A percentile compares a stretch with the other conserved stretches of the same genome.
Evolutionary conservation across 371 early-diverging fungal genomes (phyloP).

Genomic region (Syncephalis fuscata): DNA sequence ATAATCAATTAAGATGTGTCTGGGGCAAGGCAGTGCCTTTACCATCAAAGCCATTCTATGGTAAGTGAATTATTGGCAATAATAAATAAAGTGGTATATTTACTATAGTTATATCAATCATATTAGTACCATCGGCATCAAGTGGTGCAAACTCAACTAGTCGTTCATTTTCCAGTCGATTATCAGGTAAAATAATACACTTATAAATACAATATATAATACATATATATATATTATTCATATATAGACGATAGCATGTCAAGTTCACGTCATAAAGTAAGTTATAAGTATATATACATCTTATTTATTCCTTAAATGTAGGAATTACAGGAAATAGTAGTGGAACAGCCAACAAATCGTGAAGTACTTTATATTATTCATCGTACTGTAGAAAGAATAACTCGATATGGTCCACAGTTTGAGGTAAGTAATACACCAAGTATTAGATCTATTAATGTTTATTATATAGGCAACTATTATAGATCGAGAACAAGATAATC

Average conservation of each 20-base stretch:
- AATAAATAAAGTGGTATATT: background rate
- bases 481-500: constrained; percentile 43
- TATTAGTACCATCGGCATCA: constrained; percentile 10
- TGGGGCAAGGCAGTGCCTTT: constrained; percentile 84
- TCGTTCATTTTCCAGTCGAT: no score
- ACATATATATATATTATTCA: no score
- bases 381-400: constrained; percentile 65
- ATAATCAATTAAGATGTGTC: constrained; percentile 46
- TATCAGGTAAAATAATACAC: no score
- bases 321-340: constrained; percentile 40
- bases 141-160: no score
- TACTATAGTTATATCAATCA: constrained; percentile 13
- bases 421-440: constrained; percentile 38
- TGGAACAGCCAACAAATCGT: constrained; percentile 40
- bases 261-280: constrained; percentile 3
- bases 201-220: no score
- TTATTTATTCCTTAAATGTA: background rate
- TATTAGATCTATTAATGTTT: no score
- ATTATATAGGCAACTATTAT: constrained; percentile 31
- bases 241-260: no score
- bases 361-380: constrained; percentile 54
- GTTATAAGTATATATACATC: background rate
- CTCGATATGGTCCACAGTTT: constrained; percentile 55
- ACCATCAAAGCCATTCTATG: constrained; percentile 64
- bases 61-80: constrained; percentile 15